Conservation (phyloP, 2,329 filamentous ascomycete species). For the Fonsecaea pedrosoi region DNA sequence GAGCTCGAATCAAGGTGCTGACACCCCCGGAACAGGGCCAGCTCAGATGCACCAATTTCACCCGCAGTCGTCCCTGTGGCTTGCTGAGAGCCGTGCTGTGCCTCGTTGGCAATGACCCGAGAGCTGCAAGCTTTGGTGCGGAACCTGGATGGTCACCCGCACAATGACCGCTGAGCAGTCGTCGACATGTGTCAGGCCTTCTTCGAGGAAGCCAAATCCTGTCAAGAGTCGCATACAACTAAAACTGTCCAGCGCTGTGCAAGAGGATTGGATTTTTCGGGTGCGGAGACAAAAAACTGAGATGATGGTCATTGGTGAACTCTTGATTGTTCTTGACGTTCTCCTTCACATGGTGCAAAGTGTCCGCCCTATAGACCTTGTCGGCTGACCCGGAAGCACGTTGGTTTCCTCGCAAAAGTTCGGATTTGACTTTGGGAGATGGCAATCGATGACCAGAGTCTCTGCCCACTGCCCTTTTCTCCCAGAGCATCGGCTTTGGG, state of each 20-base stretch:
- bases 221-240: neutral
- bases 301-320: neutral
- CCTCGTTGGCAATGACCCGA: neutral
- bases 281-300: neutral
- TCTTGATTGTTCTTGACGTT: neutral
- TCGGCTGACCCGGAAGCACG: neutral
- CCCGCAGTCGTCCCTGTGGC: neutral
- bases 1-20: slow-evolving; percentile 5
- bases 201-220: neutral
- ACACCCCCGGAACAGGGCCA: slow-evolving; percentile 4
- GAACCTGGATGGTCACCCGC: neutral
- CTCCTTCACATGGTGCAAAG: neutral
- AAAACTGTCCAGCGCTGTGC: neutral
- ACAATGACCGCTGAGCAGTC: neutral
- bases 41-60: neutral
- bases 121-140: neutral
- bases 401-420: neutral
- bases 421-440: neutral
- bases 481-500: neutral
- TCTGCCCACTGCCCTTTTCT: neutral
- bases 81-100: slow-evolving; percentile 1
- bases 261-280: neutral
- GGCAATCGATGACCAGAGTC: neutral
- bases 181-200: neutral
- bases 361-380: neutral